Evolutionary conservation across 768 basidiomycete species (phyloP), one percentile per base, ranked within the genome.

Genomic region (Leccinum boreale): DNA sequence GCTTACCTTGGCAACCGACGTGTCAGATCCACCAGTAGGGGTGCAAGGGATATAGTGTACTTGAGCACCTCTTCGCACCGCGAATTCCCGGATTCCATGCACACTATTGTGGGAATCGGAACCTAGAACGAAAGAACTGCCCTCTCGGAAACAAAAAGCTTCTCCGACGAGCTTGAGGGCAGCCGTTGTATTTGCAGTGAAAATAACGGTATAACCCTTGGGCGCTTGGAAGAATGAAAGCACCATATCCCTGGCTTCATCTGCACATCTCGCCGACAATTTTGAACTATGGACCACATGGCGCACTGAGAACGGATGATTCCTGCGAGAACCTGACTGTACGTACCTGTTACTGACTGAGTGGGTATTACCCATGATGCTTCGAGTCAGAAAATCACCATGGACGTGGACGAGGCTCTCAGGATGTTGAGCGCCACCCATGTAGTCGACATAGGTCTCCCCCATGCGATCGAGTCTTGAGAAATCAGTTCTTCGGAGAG

Each of bases 51-150:
- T 82, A 68, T 93, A 93, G 45, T 76, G 75, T 17, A 86, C 81
- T 31, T 74, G 68, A 5, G 85, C 83, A 12, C 85, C 84, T 45
- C 78, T 78, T 57, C 74, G 71, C 12, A 68, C 67, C 0, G 90
- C 89, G 65, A 83, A 93, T 72, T 88, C 79, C 45, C 91, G 80
- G 58, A 92, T 87, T 9, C 90, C 90, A 63, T 92, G 87, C 19
- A 92, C 85, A 59, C 89, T 91, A 65, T 92, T 92, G 69, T 94
- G 92, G 7, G 89, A 87, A 71, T 94, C 91, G 15, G 81, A 78
- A 19, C 87, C 82, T 55, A 93, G 83, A 51, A 93, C 80, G 65
- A 85, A 86, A 48, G 71, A 72, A 52, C 85, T 81, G n/a, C 77
- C 80, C 39, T 74, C 74, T 4, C 67, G 70, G 65, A 92, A 93